Evolutionary conservation across 2,329 filamentous ascomycete genomes (phyloP).

Genomic region (Aspergillus sp.): DNA sequence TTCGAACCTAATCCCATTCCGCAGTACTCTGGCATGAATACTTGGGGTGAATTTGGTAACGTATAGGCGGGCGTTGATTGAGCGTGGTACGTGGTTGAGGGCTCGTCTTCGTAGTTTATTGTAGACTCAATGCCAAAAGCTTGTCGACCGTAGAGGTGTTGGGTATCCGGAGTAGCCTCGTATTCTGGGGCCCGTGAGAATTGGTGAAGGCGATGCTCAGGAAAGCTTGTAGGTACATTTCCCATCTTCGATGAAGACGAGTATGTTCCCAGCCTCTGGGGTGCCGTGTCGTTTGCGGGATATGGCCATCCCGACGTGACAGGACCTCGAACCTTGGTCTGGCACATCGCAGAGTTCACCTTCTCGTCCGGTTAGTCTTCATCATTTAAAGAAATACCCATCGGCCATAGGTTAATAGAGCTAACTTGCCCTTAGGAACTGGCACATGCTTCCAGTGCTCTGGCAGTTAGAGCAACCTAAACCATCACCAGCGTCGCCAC

Average conservation of each 20-base stretch:
- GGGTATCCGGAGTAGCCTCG: slow-evolving; percentile 25
- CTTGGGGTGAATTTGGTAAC: slow-evolving; percentile 34
- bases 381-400: background rate
- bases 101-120: slow-evolving; percentile 36
- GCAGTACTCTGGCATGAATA: slow-evolving; percentile 28
- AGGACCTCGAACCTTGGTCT: slow-evolving; percentile 20
- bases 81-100: slow-evolving; percentile 30
- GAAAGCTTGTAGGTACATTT: slow-evolving; percentile 19
- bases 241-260: slow-evolving; percentile 12
- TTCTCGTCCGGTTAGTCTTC: slow-evolving; percentile 9
- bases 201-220: slow-evolving; percentile 18
- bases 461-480: slow-evolving; percentile 80
- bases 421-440: slow-evolving; percentile 70
- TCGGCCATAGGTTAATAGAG: background rate
- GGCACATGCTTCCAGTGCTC: slow-evolving; percentile 67
- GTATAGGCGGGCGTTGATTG: slow-evolving; percentile 38
- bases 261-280: slow-evolving; percentile 24
- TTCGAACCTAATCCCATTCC: slow-evolving; percentile 29
- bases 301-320: slow-evolving; percentile 28
- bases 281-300: slow-evolving; percentile 20
- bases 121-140: slow-evolving; percentile 22
- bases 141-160: slow-evolving; percentile 23
- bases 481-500: slow-evolving; percentile 76
- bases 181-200: slow-evolving; percentile 26
- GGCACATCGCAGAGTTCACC: slow-evolving; percentile 36